Percentiles rank a stretch among this genome's conserved stretches.
Evolutionary conservation across 169 alveolate genomes (phyloP).

Genomic region (Plasmodium relictum): DNA sequence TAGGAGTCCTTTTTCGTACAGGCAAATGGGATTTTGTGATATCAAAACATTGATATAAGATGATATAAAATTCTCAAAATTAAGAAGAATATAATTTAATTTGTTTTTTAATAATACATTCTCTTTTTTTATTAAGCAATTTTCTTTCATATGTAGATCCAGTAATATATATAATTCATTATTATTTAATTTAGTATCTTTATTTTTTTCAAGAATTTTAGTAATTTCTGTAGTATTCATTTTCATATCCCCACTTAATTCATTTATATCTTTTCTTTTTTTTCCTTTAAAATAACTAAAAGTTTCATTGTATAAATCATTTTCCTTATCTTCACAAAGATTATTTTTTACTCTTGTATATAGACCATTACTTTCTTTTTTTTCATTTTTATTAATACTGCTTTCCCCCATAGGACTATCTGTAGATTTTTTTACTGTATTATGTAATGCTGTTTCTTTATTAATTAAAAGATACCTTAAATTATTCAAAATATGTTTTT

Average conservation of each 20-base stretch:
- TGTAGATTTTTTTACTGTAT: neutral
- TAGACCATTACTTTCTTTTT: neutral
- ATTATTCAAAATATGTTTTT: neutral
- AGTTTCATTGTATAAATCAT: neutral
- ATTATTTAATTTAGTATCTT: constrained; percentile 19
- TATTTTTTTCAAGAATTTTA: constrained; percentile 16
- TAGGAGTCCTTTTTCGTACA: neutral
- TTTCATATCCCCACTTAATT: neutral
- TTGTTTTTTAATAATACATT: constrained; percentile 56
- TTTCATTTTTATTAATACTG: neutral
- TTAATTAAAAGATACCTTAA: constrained; percentile 12
- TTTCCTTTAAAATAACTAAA: neutral
- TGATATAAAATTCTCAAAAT: constrained; percentile 46
- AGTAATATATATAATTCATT: constrained; percentile 8
- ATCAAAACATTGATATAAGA: constrained; percentile 18
- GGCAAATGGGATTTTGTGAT: neutral
- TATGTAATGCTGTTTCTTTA: neutral
- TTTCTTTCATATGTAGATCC: constrained; percentile 24
- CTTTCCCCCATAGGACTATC: neutral
- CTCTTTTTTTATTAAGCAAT: constrained; percentile 41
- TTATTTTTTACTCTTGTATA: constrained; percentile 7
- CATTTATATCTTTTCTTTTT: neutral
- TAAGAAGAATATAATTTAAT: constrained; percentile 60
- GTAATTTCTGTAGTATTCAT: constrained; percentile 2
- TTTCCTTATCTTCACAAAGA: neutral